A percentile compares a stretch with the other conserved stretches of the same genome.
Conservation (phyloP, 306 rosid genomes). For the Ormosia semicastrata region DNA sequence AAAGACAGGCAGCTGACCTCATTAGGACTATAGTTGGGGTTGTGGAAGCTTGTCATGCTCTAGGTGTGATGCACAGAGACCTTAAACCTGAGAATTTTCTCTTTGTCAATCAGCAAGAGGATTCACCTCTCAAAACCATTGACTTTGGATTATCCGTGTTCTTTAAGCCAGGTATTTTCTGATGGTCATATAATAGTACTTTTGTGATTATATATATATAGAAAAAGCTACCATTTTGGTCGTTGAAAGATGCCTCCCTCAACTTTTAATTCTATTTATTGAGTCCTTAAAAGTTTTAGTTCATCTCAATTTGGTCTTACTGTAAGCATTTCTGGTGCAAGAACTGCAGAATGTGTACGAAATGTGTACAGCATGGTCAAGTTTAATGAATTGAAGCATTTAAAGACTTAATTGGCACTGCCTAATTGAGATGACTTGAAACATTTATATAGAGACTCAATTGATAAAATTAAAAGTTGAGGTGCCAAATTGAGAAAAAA, state of each 20-base stretch:
- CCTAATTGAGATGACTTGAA: not conserved
- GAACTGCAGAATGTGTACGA: not conserved
- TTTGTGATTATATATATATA: not conserved
- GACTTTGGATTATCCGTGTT: conserved; percentile 93
- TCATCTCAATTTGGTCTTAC: not conserved
- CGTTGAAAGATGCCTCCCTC: not conserved
- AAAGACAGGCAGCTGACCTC: conserved; percentile 94
- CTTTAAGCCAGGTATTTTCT: conserved; percentile 88
- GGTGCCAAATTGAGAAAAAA: not conserved
- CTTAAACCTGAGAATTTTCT: conserved; percentile 99
- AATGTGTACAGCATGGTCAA: not conserved
- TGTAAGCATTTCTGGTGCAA: not conserved
- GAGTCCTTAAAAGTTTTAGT: not conserved
- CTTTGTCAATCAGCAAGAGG: conserved; percentile 80
- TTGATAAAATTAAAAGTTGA: not conserved
- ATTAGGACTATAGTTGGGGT: conserved; percentile 93
- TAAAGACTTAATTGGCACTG: not conserved
- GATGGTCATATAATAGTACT: not conserved
- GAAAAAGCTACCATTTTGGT: not conserved
- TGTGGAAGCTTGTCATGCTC: conserved; percentile 90
- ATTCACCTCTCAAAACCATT: conserved; percentile 91
- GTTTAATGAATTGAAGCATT: not conserved
- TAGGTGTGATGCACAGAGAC: conserved; percentile 96
- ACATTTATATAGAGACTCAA: not conserved
- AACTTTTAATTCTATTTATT: not conserved